Base-by-base conservation (phyloP, 306 rosid genomes). In the Sophora flavescens region DNA sequence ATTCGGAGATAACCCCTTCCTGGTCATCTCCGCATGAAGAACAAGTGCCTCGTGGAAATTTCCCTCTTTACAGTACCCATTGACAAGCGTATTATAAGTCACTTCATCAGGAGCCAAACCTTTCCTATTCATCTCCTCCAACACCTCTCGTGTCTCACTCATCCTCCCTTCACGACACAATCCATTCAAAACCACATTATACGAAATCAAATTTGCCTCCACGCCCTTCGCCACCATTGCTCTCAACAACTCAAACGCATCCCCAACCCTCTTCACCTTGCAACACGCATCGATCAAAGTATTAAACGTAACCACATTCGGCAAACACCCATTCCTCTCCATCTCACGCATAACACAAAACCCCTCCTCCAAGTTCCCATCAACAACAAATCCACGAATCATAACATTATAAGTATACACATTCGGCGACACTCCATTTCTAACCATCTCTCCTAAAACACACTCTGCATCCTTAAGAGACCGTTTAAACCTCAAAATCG, bases 41-140 rank as follows among this genome's bases (percentile, higher is more conserved):
- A 88, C 81, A 75, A 90, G 89, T 3, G 89, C 96, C 70, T 91
- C 90, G 75, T 94, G 94, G 68, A 94, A 85, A 88, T 94, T 89
- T 70, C 91, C 96, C 33, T 82, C 96, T 77, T 79, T 94, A 36
- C 97, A 94, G 75, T 83, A 81, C 42, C 97, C 97, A 66, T 88
- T 89, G 30, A 94, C 85, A 8, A 94, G 92, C 3, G 96, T 94
- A 69, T 94, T 92, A 77, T 77, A 82, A 6, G 98, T 94, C 33
- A 94, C 88, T 78, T 86, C 86, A 71, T 94, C 96, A 13, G 90
- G 87, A 70, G 72, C 75, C 82, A 83, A 86, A 6, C 96, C 93
- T 44, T 56, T 90, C 48, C 35, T 63, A 15, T 62, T 77, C 97
- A 92, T 92, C 79, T 90, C 90, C 84, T 82, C 83, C 6, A 91